Evolutionary conservation across 2,329 filamentous ascomycete species (phyloP), one percentile per base, ranked within the genome.

Genomic region (Sphaerulina populicola): DNA sequence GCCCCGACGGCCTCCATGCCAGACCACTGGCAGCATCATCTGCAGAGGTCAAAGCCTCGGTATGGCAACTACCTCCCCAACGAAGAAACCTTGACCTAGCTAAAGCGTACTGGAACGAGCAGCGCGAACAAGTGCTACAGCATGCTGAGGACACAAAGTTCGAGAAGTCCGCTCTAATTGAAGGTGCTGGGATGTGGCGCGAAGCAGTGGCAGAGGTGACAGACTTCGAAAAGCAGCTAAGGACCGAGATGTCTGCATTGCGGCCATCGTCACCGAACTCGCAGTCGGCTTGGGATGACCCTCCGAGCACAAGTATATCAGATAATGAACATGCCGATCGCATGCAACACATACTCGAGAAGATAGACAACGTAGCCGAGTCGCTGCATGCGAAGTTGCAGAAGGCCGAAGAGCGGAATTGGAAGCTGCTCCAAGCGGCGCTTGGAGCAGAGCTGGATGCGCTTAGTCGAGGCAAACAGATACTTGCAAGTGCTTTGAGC

Each of bases 351-450:
- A 64, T 77, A 50, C 68, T 85, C 14, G 63, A 60, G 4, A 74
- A 77, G 54, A 82, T 89, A 75, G 71, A 76, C 27, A 63, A 62
- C 2, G 76, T 83, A 4, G 75, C 83, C 10, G 59, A 62, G 0
- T 74, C 76, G 2, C 68, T 91, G 3, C 75, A 81, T 47, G 68
- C 72, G 12, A 74, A 76, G 15, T 61, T 82, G 23, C 69, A 73
- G 1, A 63, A 75, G 2, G 82, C 82, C 0, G 79, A 85, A 54
- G 69, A 73, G 1, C 78, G 78, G 51, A 75, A 77, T 12, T 91
- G 86, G 86, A 89, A 84, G 51, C 69, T 90, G 12, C 72, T 91
- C 14, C 81, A 89, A 4, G 86, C 80, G 46, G 85, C 85, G 9
- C 81, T 91, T 31, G 84, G 85, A 0, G 86, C 86, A 0, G 86